Conservation (phyloP, 106 monocot genomes). For the Dendrobium officinale region DNA sequence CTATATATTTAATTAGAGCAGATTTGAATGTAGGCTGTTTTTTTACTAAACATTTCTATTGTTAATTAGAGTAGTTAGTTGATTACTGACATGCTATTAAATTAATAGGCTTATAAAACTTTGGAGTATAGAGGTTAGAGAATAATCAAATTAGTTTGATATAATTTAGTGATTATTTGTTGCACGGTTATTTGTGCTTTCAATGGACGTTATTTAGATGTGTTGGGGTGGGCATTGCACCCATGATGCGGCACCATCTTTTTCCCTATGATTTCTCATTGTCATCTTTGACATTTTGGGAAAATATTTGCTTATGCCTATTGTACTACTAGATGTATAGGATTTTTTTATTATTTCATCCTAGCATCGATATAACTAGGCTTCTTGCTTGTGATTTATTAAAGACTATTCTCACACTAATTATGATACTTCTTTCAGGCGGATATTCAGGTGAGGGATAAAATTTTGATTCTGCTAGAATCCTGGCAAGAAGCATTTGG, state of each 20-base stretch:
- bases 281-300: no score
- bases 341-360: no score
- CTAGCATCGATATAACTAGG: no score
- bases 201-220: not conserved
- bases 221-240: not conserved
- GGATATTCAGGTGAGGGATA: constrained; percentile 88
- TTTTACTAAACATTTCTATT: not conserved
- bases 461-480: constrained; percentile 73
- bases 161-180: not conserved
- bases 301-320: no score
- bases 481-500: constrained; percentile 98
- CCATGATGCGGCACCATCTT: not conserved
- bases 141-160: not conserved
- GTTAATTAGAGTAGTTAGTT: not conserved
- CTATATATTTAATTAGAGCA: not conserved
- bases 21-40: no score
- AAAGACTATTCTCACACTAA: not conserved
- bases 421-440: constrained; percentile 27
- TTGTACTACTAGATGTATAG: no score
- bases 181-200: not conserved
- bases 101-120: not conserved
- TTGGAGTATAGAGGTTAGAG: not conserved
- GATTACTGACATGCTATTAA: not conserved
- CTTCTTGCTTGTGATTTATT: not conserved
- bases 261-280: no score